Percentiles rank a stretch among this genome's conserved stretches.
These are phyloP conservation scores for Ensete glaucum DNA, from an alignment of 176 grass and related monocot genomes.

Conservation along the genomic window DNA sequence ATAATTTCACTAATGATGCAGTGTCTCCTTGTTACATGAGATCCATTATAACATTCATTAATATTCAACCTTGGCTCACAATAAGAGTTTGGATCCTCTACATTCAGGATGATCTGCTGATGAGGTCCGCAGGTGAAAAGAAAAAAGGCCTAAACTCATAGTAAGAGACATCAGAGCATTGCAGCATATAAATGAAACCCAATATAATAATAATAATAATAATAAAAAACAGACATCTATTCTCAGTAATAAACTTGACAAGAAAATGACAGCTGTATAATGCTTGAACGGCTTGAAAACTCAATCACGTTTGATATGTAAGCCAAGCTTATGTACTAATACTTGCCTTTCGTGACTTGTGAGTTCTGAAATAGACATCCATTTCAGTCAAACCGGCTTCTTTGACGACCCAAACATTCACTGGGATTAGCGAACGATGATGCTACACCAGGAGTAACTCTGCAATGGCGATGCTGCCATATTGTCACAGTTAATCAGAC, in stretches of 20 bases:
- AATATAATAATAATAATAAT: neutral
- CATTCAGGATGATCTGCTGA: neutral
- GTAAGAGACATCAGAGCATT: neutral
- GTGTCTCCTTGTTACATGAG: neutral
- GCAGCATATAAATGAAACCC: neutral
- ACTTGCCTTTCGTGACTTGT: neutral
- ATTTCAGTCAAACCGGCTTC: neutral
- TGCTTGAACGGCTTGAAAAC: neutral
- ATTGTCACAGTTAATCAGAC: neutral
- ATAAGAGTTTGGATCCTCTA: neutral
- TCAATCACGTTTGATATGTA: neutral
- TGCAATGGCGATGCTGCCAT: neutral
- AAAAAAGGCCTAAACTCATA: neutral
- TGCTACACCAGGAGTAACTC: neutral
- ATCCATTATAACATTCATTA: neutral
- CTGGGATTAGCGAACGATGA: neutral
- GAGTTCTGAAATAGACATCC: neutral
- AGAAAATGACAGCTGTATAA: neutral
- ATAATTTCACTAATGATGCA: too few species aligned
- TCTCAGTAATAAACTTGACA: neutral
- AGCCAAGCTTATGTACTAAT: neutral
- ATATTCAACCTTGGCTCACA: neutral
- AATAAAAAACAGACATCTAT: slow-evolving; percentile 1
- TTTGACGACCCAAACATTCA: neutral
- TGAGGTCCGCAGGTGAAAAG: neutral